Evolutionary conservation across 441 rosid genomes (phyloP), one percentile per base, ranked within the genome.

Genomic region (Arabidopsis lyrata): DNA sequence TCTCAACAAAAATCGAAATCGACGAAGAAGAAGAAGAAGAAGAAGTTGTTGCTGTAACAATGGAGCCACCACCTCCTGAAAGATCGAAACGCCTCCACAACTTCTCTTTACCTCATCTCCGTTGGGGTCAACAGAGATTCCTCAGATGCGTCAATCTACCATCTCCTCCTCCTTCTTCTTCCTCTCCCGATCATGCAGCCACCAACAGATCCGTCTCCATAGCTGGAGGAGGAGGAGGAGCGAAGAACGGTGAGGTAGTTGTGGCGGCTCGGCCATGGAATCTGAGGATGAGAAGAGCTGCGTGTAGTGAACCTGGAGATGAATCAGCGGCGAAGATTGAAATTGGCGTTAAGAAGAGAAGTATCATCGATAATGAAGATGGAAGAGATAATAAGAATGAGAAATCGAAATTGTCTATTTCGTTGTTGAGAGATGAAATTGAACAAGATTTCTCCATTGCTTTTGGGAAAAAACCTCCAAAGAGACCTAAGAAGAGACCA

Each of bases 401-500:
- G 77, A 80, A 58, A 48, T 5, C 65, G 41, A 83, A 78, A 63
- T 82, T 88, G 59, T 79, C 86, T 0, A 76, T 84, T 77, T 41
- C 88, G 18, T 74, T 88, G n/a, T 12, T 63, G 11, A 81, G 70
- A 78, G 76, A 77, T 15, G 90, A 88, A 65, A 75, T 88, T 44
- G 90, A 83, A 76, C 78, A 81, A 16, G 90, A 88, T 81, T 88
- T 84, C 63, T 41, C 77, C 1, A 68, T n/a, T 52, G 72, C 84
- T 60, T 72, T 79, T 48, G 82, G 87, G 57, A 81, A 77, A 49
- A 79, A 80, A 70, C 86, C 85, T 10, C 80, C 87, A 4, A 77
- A 84, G 64, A 79, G 86, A 68, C 92, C 90, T 11, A 88, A 88
- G 85, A 88, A 86, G 85, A 79, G 92, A 76, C 81, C 86, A 16